A percentile compares a stretch with the other conserved stretches of the same genome.
Evolutionary conservation across 768 basidiomycete species (phyloP).

Genomic region (Podaxis sp.): DNA sequence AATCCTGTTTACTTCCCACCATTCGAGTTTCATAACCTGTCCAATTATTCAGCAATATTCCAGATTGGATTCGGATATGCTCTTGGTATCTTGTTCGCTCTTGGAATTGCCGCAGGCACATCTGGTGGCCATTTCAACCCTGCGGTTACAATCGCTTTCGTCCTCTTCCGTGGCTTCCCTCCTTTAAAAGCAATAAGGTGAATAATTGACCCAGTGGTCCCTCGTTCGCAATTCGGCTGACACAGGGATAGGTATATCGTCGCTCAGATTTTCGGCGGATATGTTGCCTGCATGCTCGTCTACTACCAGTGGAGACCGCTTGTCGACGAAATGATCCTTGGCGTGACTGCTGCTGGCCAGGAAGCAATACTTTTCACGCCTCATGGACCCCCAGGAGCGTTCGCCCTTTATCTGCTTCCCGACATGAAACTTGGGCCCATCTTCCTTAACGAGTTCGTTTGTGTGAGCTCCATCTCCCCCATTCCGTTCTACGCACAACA

Average conservation of each 20-base stretch:
- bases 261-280: constrained; percentile 63
- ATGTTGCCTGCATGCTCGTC: constrained; percentile 53
- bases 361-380: constrained; percentile 30
- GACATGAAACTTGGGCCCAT: constrained; percentile 39
- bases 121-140: constrained; percentile 70
- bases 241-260: constrained; percentile 49
- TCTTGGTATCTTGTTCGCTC: constrained; percentile 55
- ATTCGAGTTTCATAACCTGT: not conserved
- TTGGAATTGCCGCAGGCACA: constrained; percentile 44
- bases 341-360: constrained; percentile 19
- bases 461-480: constrained; percentile 28
- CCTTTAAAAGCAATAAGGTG: constrained; percentile 46
- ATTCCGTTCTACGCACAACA: not conserved
- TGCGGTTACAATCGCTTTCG: constrained; percentile 48
- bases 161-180: constrained; percentile 54
- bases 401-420: constrained; percentile 44
- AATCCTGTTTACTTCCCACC: not conserved
- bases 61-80: constrained; percentile 58
- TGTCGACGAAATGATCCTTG: constrained; percentile 33
- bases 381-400: constrained; percentile 46
- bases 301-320: constrained; percentile 60
- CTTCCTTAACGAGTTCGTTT: constrained; percentile 55
- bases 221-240: not conserved
- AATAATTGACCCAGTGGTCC: constrained; percentile 8
- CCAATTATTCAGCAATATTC: constrained; percentile 36